Conservation (phyloP, 2,329 filamentous ascomycete genomes). For the Venturia pyrina region DNA sequence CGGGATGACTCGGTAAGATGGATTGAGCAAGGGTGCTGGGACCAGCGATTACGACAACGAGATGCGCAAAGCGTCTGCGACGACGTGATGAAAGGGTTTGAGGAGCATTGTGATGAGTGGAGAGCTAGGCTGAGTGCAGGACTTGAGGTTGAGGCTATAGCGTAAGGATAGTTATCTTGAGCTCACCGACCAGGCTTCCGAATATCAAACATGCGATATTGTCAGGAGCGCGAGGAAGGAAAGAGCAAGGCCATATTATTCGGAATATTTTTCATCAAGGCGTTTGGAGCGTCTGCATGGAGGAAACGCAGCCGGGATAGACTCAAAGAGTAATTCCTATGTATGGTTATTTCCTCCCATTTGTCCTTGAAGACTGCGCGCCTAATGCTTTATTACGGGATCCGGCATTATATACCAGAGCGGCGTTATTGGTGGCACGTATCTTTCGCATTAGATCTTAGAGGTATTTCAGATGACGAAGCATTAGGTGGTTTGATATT, state of each 20-base stretch:
- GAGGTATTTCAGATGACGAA: background rate
- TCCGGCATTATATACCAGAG: background rate
- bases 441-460: background rate
- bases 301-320: background rate
- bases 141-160: background rate
- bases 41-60: conserved; percentile 60
- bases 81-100: conserved; percentile 85
- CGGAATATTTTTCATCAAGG: background rate
- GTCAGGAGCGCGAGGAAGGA: background rate
- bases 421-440: background rate
- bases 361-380: background rate
- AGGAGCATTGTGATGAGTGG: conserved; percentile 80
- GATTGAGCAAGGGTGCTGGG: conserved; percentile 76
- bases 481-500: no score
- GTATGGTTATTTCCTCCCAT: background rate
- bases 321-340: background rate
- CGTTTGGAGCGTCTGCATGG: background rate
- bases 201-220: background rate
- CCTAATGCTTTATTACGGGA: background rate
- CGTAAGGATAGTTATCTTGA: background rate
- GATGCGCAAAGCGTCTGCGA: conserved; percentile 78
- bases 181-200: background rate
- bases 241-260: background rate
- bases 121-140: conserved; percentile 51
- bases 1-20: conserved; percentile 74